Evolutionary conservation across 2,329 filamentous ascomycete genomes (phyloP).

Genomic region (Pseudogymnoascus sp.): DNA sequence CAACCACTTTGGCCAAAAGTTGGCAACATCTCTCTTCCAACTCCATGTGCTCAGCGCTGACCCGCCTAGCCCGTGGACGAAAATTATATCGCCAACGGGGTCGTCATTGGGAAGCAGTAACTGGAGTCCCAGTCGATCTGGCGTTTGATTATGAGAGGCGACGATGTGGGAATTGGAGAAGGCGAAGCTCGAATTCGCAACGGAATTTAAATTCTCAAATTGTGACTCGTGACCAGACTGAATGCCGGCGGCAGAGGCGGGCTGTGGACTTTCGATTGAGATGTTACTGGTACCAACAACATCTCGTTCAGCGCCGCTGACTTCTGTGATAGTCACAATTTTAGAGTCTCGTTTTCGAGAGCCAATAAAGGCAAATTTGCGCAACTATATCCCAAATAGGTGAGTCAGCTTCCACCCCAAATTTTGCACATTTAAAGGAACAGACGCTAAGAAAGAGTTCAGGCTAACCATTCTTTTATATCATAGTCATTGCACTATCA

Average conservation of each 20-base stretch:
- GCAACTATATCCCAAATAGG: not conserved
- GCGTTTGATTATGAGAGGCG: not conserved
- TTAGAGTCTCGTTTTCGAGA: not conserved
- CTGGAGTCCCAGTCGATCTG: not conserved
- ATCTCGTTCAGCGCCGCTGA: not conserved
- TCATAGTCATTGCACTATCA: too few relatives aligned
- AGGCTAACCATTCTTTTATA: not conserved
- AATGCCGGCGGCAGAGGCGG: not conserved
- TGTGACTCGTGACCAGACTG: not conserved
- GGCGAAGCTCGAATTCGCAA: not conserved
- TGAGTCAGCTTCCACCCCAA: not conserved
- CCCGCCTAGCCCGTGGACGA: conserved; percentile 35
- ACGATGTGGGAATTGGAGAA: not conserved
- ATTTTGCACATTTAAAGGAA: not conserved
- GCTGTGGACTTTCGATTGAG: not conserved
- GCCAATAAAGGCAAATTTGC: not conserved
- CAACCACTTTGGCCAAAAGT: conserved; percentile 33
- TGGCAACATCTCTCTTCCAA: conserved; percentile 18
- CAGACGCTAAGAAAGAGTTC: not conserved
- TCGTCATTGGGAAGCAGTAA: not conserved
- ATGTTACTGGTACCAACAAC: not conserved
- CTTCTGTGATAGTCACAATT: not conserved
- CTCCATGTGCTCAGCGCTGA: conserved; percentile 31
- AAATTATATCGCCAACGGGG: conserved; percentile 26
- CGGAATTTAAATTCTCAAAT: not conserved